Evolutionary conservation across 1,284 basidiomycete species (phyloP).

Genomic region (Agaricales sp.): DNA sequence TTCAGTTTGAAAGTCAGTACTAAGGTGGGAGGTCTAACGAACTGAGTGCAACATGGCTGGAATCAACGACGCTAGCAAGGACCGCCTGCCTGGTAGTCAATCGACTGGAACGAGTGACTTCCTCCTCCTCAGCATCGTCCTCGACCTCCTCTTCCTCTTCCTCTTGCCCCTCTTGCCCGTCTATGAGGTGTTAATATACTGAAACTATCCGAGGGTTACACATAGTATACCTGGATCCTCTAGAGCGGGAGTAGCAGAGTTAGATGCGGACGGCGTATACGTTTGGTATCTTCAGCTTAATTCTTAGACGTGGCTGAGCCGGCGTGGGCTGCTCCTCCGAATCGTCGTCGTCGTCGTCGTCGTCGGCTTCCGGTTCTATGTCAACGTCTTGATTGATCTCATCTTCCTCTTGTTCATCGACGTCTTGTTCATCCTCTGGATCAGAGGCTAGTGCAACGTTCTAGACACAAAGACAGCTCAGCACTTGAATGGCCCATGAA

Average conservation of each 20-base stretch:
- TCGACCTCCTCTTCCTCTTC: neutral
- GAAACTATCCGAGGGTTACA: neutral
- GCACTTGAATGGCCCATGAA: too few relatives aligned
- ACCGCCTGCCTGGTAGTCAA: neutral
- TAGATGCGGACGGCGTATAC: neutral
- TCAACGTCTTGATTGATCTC: neutral
- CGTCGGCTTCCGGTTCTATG: neutral
- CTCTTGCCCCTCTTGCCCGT: too few relatives aligned
- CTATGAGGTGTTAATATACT: neutral
- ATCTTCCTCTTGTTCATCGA: neutral
- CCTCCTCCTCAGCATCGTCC: neutral
- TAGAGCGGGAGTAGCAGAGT: neutral
- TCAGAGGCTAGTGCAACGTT: too few relatives aligned
- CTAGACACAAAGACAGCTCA: too few relatives aligned
- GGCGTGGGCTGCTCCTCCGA: neutral
- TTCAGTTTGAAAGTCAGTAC: neutral
- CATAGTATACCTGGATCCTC: neutral
- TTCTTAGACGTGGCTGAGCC: neutral
- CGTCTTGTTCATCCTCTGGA: neutral
- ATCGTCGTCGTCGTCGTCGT: neutral
- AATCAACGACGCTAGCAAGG: neutral
- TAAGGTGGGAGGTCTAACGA: neutral
- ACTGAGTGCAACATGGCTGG: neutral
- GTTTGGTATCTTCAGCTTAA: conserved; percentile 1
- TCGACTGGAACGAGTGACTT: neutral